phyloP scores from a whole-genome alignment of 805 yeast species.

The Zygoascus tannicola region DNA sequence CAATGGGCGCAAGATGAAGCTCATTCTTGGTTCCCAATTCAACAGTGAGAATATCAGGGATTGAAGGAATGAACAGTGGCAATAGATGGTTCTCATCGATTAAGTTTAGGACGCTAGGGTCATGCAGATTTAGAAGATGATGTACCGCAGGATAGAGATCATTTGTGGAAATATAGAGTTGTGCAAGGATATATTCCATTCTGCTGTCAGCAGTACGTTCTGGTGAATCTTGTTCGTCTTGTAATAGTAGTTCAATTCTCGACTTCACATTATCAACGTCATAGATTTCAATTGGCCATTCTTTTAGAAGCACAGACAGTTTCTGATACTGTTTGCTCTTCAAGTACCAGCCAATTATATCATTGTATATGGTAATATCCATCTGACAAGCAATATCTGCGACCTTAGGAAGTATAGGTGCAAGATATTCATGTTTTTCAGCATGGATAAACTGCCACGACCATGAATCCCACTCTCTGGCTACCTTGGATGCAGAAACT shows the following conservation, averaged over 20 bases:
- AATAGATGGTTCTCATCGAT: slow-evolving; percentile 57
- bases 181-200: slow-evolving; percentile 18
- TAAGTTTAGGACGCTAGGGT: slow-evolving; percentile 46
- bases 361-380: slow-evolving; percentile 35
- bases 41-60: slow-evolving; percentile 37
- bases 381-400: slow-evolving; percentile 26
- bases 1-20: slow-evolving; percentile 34
- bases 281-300: slow-evolving; percentile 54
- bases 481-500: slow-evolving; percentile 12
- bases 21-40: slow-evolving; percentile 25
- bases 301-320: slow-evolving; percentile 36
- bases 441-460: slow-evolving; percentile 42
- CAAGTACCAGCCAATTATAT: slow-evolving; percentile 40
- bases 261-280: slow-evolving; percentile 37
- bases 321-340: slow-evolving; percentile 25
- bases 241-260: slow-evolving; percentile 39
- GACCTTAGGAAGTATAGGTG: slow-evolving; percentile 46
- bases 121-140: slow-evolving; percentile 50
- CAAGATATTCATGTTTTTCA: slow-evolving; percentile 38
- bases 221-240: slow-evolving; percentile 14
- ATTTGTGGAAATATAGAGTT: slow-evolving; percentile 46
- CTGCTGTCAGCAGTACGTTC: slow-evolving; percentile 11
- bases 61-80: slow-evolving; percentile 34
- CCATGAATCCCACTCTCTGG: slow-evolving; percentile 58
- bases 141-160: slow-evolving; percentile 56